These are phyloP conservation scores for Saccharomycopsis malanga DNA, from an alignment of 805 yeast species.

Conservation along the genomic window DNA sequence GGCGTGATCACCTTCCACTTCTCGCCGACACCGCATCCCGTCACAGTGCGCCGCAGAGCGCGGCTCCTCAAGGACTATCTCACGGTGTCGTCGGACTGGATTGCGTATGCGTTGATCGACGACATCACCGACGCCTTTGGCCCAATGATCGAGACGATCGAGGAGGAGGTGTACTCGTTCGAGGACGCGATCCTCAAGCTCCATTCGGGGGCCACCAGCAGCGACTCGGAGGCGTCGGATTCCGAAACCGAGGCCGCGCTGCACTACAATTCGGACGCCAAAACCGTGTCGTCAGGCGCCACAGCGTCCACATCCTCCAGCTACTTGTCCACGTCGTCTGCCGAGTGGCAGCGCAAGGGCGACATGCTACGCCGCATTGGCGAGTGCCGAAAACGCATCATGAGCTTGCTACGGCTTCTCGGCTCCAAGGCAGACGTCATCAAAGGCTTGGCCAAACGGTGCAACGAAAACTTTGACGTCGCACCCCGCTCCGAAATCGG, in stretches of 20 bases:
- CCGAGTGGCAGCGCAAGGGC: conserved; percentile 87
- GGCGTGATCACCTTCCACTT: conserved; percentile 93
- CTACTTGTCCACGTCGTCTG: conserved; percentile 34
- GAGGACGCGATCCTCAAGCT: conserved; percentile 85
- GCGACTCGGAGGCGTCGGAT: conserved; percentile 32
- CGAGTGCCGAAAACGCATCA: conserved; percentile 88
- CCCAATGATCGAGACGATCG: conserved; percentile 91
- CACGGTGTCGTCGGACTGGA: conserved; percentile 92
- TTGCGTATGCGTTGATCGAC: conserved; percentile 92
- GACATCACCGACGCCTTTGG: conserved; percentile 97
- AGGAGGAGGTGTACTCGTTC: conserved; percentile 88
- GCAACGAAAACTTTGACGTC: conserved; percentile 75
- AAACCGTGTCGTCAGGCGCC: conserved; percentile 4
- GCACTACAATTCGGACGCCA: conserved; percentile 13
- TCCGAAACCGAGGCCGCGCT: not conserved
- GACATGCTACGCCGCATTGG: conserved; percentile 94
- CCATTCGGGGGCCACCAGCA: conserved; percentile 59
- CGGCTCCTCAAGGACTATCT: conserved; percentile 80
- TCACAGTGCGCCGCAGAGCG: conserved; percentile 90
- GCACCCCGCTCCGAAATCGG: conserved; percentile 84
- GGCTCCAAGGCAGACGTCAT: conserved; percentile 98
- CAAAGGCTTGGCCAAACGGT: conserved; percentile 87
- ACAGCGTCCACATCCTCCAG: conserved; percentile 20
- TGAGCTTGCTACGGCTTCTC: conserved; percentile 76
- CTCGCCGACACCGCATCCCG: conserved; percentile 92